Evolutionary conservation across 2,329 filamentous ascomycete species (phyloP).

Genomic region (Fusarium sp.): DNA sequence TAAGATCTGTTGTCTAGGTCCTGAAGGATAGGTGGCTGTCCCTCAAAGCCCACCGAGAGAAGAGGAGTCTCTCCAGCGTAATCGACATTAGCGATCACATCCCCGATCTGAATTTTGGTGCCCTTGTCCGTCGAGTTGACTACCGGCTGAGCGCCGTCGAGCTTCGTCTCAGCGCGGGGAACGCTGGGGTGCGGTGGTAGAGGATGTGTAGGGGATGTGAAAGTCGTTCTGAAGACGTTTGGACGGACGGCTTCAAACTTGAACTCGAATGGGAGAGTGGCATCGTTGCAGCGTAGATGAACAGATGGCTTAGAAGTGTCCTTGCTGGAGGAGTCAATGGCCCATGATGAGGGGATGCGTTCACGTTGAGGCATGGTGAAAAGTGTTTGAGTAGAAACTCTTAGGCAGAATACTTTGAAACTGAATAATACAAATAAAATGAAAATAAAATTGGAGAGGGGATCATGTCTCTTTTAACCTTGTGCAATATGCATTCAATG

Average conservation of each 20-base stretch:
- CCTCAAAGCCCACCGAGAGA: slow-evolving; percentile 63
- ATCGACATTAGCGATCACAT: slow-evolving; percentile 65
- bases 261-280: slow-evolving; percentile 62
- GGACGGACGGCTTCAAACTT: slow-evolving; percentile 70
- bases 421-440: neutral
- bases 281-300: slow-evolving; percentile 37
- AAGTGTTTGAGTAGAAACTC: neutral
- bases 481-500: neutral
- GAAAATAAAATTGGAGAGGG: neutral
- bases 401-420: neutral
- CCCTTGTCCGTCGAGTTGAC: slow-evolving; percentile 48
- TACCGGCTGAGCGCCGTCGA: slow-evolving; percentile 47
- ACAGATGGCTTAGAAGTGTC: slow-evolving; percentile 43
- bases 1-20: slow-evolving; percentile 76
- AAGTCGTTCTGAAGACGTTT: slow-evolving; percentile 76
- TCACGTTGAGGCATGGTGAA: slow-evolving; percentile 46
- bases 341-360: slow-evolving; percentile 45
- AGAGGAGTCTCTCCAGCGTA: slow-evolving; percentile 67
- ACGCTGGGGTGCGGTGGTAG: slow-evolving; percentile 74
- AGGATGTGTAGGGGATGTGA: slow-evolving; percentile 70
- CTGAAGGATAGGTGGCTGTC: slow-evolving; percentile 65
- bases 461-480: neutral
- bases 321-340: slow-evolving; percentile 39
- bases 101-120: slow-evolving; percentile 58
- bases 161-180: slow-evolving; percentile 51